These are phyloP conservation scores for Penicillium capsulatum DNA, from an alignment of 2,329 filamentous ascomycete species.

Conservation along the genomic window DNA sequence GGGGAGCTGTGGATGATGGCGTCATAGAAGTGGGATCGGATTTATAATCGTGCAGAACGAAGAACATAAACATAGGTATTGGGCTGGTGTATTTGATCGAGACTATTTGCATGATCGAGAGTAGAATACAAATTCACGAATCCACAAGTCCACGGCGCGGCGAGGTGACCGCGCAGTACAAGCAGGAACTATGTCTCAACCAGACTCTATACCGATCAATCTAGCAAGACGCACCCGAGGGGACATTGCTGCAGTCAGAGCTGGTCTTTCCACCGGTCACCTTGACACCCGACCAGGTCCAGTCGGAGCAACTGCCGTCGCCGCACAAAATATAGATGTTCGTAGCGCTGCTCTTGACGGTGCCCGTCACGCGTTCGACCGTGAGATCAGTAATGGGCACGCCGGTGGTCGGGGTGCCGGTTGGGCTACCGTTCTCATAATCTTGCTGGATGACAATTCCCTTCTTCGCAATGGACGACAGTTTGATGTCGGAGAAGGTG, in stretches of 20 bases:
- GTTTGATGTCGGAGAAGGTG: conserved; percentile 51
- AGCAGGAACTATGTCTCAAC: no score
- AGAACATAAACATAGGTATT: background rate
- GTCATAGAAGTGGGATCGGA: background rate
- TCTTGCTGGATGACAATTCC: conserved; percentile 55
- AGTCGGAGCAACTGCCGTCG: conserved; percentile 49
- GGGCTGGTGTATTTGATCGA: no score
- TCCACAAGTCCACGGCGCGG: no score
- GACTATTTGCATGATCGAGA: no score
- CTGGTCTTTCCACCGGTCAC: conserved; percentile 52
- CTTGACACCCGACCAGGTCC: conserved; percentile 50
- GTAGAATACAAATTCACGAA: no score
- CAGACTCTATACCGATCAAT: no score
- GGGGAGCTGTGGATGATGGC: background rate
- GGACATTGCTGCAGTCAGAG: conserved; percentile 41
- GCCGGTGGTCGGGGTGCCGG: conserved; percentile 36
- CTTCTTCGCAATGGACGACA: conserved; percentile 50
- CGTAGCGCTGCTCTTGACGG: conserved; percentile 32
- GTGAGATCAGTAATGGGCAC: conserved; percentile 42
- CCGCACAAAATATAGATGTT: conserved; percentile 56
- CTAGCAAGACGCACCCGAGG: conserved; percentile 36
- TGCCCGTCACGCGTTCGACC: conserved; percentile 35
- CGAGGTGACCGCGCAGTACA: no score
- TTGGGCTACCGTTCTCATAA: conserved; percentile 49
- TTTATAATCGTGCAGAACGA: no score